Conservation (phyloP, 148 eudicot species). For the Rhododendron vialii region DNA sequence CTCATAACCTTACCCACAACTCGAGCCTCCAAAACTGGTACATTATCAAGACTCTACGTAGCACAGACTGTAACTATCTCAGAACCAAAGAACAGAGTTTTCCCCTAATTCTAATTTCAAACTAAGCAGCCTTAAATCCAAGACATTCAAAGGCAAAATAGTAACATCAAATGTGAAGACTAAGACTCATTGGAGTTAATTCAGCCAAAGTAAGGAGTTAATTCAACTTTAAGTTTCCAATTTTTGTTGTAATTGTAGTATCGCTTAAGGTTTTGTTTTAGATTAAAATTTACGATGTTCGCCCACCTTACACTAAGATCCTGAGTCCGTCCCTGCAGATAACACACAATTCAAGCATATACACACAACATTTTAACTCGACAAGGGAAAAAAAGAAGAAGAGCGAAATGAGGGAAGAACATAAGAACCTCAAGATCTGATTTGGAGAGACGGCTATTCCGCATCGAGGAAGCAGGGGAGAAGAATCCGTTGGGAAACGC, state of each 20-base stretch:
- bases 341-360: not conserved
- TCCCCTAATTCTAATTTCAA: not conserved
- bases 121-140: not conserved
- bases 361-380: not conserved
- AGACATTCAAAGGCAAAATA: not conserved
- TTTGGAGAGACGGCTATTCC: not conserved
- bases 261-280: not conserved
- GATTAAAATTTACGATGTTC: not conserved
- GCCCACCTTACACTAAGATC: not conserved
- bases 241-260: not conserved
- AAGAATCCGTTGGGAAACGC: conserved; percentile 16
- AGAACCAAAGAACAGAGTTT: not conserved
- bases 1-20: not conserved
- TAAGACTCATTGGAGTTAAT: not conserved
- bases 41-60: not conserved
- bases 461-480: not conserved
- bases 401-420: not conserved
- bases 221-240: not conserved
- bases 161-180: not conserved
- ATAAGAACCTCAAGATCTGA: conserved; percentile 11
- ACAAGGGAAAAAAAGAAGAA: not conserved
- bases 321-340: not conserved
- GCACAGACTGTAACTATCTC: not conserved
- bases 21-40: not conserved
- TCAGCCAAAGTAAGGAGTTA: not conserved